These are phyloP conservation scores for Geranomyces variabilis DNA, from an alignment of 192 early-diverging fungal species.

Conservation along the genomic window DNA sequence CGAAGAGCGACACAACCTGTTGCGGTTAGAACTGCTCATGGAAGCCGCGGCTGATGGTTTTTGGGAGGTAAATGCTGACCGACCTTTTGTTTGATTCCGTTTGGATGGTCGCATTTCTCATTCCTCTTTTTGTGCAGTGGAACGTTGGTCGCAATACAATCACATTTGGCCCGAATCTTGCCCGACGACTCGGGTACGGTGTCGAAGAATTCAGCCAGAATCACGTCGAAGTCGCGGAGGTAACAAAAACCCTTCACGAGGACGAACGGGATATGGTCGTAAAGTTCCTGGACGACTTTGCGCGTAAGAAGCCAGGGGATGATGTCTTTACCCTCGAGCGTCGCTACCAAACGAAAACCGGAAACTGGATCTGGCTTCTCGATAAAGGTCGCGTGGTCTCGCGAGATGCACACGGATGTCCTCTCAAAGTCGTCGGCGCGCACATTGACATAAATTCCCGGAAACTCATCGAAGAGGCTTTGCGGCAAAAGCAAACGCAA, in stretches of 20 bases:
- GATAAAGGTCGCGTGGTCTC: neutral
- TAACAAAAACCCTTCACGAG: neutral
- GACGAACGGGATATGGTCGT: neutral
- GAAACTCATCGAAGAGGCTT: neutral
- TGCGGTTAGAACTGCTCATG: constrained; percentile 1
- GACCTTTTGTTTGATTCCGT: too few relatives aligned
- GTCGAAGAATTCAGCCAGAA: neutral
- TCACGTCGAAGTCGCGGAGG: neutral
- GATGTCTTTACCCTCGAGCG: neutral
- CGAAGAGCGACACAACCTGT: neutral
- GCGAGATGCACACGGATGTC: neutral
- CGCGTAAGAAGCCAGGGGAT: neutral
- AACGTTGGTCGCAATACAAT: neutral
- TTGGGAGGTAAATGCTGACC: too few relatives aligned
- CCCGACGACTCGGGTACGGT: neutral
- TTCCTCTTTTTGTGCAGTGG: too few relatives aligned
- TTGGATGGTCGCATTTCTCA: too few relatives aligned
- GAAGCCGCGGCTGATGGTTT: constrained; percentile 8
- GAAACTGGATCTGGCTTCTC: constrained; percentile 4
- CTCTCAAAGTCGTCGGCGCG: neutral
- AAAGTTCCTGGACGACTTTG: neutral
- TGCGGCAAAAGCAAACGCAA: neutral
- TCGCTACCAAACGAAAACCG: neutral
- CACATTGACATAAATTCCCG: neutral
- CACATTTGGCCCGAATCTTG: constrained; percentile 1